Conservation (phyloP, 441 rosid genomes). For the Metrosideros polymorpha region DNA sequence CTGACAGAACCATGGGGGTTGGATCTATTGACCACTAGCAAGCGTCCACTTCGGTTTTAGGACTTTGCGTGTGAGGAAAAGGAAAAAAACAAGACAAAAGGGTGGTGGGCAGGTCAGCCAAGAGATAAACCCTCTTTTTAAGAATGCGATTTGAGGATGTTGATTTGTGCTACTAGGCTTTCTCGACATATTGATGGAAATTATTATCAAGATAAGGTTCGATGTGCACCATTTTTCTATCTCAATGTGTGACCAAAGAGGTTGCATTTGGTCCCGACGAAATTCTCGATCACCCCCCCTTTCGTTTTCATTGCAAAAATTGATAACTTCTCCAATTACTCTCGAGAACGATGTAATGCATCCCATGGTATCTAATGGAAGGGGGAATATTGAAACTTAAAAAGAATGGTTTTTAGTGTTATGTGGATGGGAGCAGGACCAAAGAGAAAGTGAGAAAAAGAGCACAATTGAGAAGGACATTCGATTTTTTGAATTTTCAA, state of each 20-base stretch:
- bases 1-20: background rate
- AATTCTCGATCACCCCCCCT: background rate
- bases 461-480: background rate
- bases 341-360: background rate
- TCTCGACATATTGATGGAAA: background rate
- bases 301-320: background rate
- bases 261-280: background rate
- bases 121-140: background rate
- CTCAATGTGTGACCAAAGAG: background rate
- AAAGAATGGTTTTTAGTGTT: no score
- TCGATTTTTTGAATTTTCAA: background rate
- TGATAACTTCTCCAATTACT: background rate
- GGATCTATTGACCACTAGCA: background rate
- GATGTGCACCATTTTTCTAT: background rate
- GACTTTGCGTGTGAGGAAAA: background rate
- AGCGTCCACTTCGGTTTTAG: background rate
- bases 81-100: background rate
- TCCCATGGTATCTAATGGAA: background rate
- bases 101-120: background rate
- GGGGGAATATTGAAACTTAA: background rate
- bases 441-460: background rate
- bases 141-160: background rate
- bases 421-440: background rate
- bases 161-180: background rate
- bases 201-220: background rate